phyloP scores from a whole-genome alignment of 305 asterid genomes.

The Solanum hybrid region DNA sequence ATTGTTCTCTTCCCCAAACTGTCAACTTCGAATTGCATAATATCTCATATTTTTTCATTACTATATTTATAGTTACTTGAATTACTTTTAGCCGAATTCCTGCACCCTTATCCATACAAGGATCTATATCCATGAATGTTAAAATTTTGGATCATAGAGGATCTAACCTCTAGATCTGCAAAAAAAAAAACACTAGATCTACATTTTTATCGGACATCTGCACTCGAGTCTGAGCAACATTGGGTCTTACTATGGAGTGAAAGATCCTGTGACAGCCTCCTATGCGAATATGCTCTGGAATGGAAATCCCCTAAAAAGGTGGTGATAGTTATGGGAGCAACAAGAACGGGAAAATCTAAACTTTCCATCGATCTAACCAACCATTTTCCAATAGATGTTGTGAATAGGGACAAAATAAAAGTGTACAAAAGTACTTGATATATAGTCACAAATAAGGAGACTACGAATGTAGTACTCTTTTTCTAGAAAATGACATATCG shows the following conservation, averaged over 20 bases:
- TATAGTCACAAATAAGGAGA: too few species aligned
- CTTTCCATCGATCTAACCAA: not conserved
- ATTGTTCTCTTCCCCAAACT: too few species aligned
- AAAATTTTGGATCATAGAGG: not conserved
- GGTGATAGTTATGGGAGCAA: not conserved
- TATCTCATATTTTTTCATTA: too few species aligned
- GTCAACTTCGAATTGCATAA: not conserved
- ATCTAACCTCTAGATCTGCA: not conserved
- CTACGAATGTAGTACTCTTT: not conserved
- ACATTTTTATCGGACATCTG: too few species aligned
- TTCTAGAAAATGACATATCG: not conserved
- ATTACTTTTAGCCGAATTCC: not conserved
- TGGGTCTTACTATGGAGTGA: not conserved
- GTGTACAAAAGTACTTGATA: not conserved
- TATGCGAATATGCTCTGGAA: too few species aligned
- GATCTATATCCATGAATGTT: not conserved
- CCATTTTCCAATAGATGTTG: not conserved
- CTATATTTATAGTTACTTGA: not conserved
- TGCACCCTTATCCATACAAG: not conserved
- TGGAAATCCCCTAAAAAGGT: not conserved
- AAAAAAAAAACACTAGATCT: too few species aligned
- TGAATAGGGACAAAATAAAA: not conserved
- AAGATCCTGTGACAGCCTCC: not conserved
- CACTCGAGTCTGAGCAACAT: not conserved
- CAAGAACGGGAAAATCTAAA: not conserved